A percentile compares a stretch with the other conserved stretches of the same genome.
Evolutionary conservation across 1,139 yeast genomes (phyloP).

Genomic region (Pneumocystis wakefieldiae): DNA sequence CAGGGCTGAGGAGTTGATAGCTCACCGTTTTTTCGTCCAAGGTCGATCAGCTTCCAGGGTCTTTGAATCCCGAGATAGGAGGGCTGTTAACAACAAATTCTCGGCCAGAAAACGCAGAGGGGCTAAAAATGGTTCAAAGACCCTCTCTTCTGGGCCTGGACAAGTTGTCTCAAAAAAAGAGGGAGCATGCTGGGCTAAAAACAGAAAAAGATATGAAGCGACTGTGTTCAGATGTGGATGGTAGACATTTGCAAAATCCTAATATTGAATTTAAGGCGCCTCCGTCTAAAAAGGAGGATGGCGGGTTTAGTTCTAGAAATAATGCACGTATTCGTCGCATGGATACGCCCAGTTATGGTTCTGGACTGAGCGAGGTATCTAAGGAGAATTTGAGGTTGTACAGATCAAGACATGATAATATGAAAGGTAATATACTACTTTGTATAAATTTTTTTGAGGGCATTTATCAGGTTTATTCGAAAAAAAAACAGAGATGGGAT

Average conservation of each 20-base stretch:
- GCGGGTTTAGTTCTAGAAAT: not conserved
- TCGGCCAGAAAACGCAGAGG: too few species aligned
- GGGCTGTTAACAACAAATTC: not conserved
- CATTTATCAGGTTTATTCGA: not conserved
- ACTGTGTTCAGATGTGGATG: not conserved
- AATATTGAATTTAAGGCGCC: constrained; percentile 5
- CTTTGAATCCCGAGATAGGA: not conserved
- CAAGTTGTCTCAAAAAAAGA: not conserved
- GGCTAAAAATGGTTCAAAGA: too few species aligned
- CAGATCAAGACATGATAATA: constrained; percentile 4
- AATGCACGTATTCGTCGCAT: constrained; percentile 12
- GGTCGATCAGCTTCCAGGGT: constrained; percentile 5
- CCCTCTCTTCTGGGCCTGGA: not conserved
- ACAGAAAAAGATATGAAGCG: constrained; percentile 4
- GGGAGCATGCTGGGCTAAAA: constrained; percentile 2
- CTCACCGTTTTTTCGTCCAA: not conserved
- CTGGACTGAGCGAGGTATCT: constrained; percentile 15
- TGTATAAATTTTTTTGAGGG: not conserved
- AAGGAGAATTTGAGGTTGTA: constrained; percentile 10
- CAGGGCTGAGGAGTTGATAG: not conserved
- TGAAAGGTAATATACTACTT: not conserved
- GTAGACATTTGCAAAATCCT: not conserved
- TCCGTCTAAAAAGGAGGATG: constrained; percentile 3
- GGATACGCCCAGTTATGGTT: constrained; percentile 16
- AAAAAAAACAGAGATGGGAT: not conserved